Conservation (phyloP, 192 early-diverging fungal species). For the Backusella tuberculispora region DNA sequence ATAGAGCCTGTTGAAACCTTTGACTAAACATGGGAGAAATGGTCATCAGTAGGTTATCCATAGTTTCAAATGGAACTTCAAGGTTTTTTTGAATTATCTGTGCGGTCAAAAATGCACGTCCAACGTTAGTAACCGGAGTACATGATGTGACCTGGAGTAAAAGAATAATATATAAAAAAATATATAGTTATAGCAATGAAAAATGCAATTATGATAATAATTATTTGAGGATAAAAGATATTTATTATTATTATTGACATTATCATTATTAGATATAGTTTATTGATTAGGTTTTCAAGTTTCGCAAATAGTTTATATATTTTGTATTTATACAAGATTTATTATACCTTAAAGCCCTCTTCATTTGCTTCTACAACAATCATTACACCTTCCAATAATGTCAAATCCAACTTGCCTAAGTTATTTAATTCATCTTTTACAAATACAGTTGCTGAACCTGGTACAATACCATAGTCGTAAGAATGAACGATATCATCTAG, state of each 20-base stretch:
- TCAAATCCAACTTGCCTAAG: slow-evolving; percentile 24
- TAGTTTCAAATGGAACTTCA: slow-evolving; percentile 42
- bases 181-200: background rate
- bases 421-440: slow-evolving; percentile 26
- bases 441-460: slow-evolving; percentile 31
- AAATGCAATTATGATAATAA: background rate
- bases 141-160: slow-evolving; percentile 11
- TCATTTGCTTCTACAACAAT: slow-evolving; percentile 28
- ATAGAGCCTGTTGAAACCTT: slow-evolving; percentile 39
- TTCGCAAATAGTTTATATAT: background rate
- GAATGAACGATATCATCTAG: slow-evolving; percentile 24
- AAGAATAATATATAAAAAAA: background rate
- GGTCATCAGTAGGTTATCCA: slow-evolving; percentile 44
- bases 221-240: background rate
- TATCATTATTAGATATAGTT: background rate
- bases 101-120: slow-evolving; percentile 7
- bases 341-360: slow-evolving; percentile 29
- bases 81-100: slow-evolving; percentile 17
- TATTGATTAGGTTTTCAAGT: slow-evolving; percentile 4
- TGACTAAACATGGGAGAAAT: slow-evolving; percentile 42
- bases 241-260: background rate
- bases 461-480: slow-evolving; percentile 35
- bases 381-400: slow-evolving; percentile 27
- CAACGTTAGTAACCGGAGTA: background rate
- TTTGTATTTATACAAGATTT: background rate